phyloP scores from a whole-genome alignment of 2,329 filamentous ascomycete genomes.

The Cercospora sojina region DNA sequence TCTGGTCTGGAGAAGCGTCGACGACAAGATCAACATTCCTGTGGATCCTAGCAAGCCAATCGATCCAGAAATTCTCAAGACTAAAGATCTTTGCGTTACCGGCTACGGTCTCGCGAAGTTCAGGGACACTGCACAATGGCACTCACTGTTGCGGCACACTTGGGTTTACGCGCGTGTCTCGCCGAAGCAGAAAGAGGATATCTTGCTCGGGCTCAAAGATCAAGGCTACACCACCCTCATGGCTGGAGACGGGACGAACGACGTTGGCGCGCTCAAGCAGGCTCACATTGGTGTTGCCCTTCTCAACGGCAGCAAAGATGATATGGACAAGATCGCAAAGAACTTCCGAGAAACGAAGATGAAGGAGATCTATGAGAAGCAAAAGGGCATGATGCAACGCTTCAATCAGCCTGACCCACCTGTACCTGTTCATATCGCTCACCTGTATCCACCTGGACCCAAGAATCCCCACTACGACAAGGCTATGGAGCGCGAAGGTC shows the following conservation, averaged over 20 bases:
- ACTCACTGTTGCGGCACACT: slow-evolving; percentile 76
- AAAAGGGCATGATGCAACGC: slow-evolving; percentile 82
- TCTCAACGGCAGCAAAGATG: slow-evolving; percentile 89
- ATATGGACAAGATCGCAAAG: slow-evolving; percentile 86
- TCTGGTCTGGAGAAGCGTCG: slow-evolving; percentile 90
- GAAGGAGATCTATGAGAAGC: slow-evolving; percentile 99
- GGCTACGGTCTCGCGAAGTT: slow-evolving; percentile 91
- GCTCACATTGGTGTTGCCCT: slow-evolving; percentile 95
- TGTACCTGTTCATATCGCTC: slow-evolving; percentile 86
- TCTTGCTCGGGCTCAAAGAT: slow-evolving; percentile 92
- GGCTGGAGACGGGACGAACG: slow-evolving; percentile 98
- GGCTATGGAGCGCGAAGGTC: slow-evolving; percentile 81
- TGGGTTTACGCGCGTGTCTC: slow-evolving; percentile 99
- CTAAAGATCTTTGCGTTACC: slow-evolving; percentile 92
- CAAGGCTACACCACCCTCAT: slow-evolving; percentile 97
- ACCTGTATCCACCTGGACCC: slow-evolving; percentile 88
- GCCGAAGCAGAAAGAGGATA: slow-evolving; percentile 98
- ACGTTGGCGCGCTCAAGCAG: slow-evolving; percentile 96
- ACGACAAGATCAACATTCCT: slow-evolving; percentile 81
- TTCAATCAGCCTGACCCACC: slow-evolving; percentile 95
- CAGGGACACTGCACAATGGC: slow-evolving; percentile 74
- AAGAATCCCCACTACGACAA: slow-evolving; percentile 92
- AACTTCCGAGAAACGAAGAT: slow-evolving; percentile 93
- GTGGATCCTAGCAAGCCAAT: slow-evolving; percentile 81
- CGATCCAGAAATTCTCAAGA: slow-evolving; percentile 74